Evolutionary conservation across 352 stramenopile genomes (phyloP), one percentile per base, ranked within the genome.

Genomic region (Poterioochromonas sp.): DNA sequence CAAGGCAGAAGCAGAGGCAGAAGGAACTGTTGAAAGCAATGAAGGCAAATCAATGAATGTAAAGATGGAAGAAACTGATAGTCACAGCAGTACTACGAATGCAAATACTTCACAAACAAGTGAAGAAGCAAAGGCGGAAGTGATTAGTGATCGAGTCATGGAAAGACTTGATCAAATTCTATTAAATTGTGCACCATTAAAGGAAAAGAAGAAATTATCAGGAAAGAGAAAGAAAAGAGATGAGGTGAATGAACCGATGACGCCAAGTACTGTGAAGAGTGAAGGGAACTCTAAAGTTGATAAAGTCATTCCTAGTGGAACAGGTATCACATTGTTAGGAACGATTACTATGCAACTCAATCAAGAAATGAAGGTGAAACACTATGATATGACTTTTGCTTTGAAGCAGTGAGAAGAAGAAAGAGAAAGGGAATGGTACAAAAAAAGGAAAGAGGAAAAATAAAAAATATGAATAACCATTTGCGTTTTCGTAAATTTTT

Each of bases 101-200:
- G n/a, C n/a, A n/a, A n/a, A n/a, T n/a, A n/a, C n/a, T n/a, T 58
- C 47, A 58, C 15, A 58, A 15, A 26, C 15, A 15, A 26, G 15
- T 26, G 47, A 15, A 58, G 47, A 58, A 15, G 47, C 15, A 26
- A 58, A 58, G 26, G 15, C 26, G 47, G 47, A 58, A 15, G 47
- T 58, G 26, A 58, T 58, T 26, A 26, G 47, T 26, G 26, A 58
- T 58, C 47, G 47, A 15, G 47, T 26, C 15, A 58, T 58, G 15
- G 47, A 58, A 58, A 58, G 26, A 58, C 15, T 58, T 58, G 47
- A 58, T 26, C 47, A 26, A 58, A 58, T 58, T 58, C 47, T 58
- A 26, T 26, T 58, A 58, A 15, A 58, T 15, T 58, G 15, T 26
- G 47, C 47, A 26, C 47, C 47, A 26, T 15, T 26, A 15, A n/a